Base-by-base conservation (phyloP, 345 rosid species). In the Arabidopsis arenosa region DNA sequence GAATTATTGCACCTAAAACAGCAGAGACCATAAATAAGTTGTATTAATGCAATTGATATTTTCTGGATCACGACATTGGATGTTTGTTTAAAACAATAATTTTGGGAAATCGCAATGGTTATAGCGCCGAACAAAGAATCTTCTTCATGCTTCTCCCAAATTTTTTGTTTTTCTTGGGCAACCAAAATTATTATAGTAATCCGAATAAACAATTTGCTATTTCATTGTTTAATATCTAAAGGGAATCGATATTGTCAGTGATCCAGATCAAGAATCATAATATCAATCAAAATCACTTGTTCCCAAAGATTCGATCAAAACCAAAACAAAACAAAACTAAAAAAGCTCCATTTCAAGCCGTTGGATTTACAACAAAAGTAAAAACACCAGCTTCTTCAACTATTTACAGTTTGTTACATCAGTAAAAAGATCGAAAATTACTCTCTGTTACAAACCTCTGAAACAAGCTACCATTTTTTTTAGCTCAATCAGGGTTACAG, bases 211-310 rank as follows among this genome's bases (percentile, higher is more conserved):
- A 65, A 45, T 11, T 66, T 56, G 30, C 7, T 4, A 66, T 74
- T 37, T n/a, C 13, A 43, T 12, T 33, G 44, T 45, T 49, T 47
- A 45, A 49, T 67, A 58, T 58, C 51, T n/a, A 43, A 51, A 49
- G 26, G 26, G 54, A 59, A 36, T 37, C 14, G 61, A 56, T 43
- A 56, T 49, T 70, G 76, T 70, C 80, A 70, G 80, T 77, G 72
- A 77, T 77, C 67, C 41, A 77, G 75, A 77, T 77, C 76, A 63
- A 70, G 80, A 56, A 56, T 70, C 80, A 70, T 70, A 63, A 77
- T 47, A 37, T 45, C 75, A 76, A 69, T 69, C 75, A 63, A 76
- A 65, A 13, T 63, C 70, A 76, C 80, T 69, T 76, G 26, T 15
- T 62, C 28, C 65, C 65, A 77, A 77, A 77, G 80, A 77, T 77